A percentile compares a stretch with the other conserved stretches of the same genome.
Evolutionary conservation across 768 basidiomycete genomes (phyloP).

Genomic region (Antrodiella citrinella): DNA sequence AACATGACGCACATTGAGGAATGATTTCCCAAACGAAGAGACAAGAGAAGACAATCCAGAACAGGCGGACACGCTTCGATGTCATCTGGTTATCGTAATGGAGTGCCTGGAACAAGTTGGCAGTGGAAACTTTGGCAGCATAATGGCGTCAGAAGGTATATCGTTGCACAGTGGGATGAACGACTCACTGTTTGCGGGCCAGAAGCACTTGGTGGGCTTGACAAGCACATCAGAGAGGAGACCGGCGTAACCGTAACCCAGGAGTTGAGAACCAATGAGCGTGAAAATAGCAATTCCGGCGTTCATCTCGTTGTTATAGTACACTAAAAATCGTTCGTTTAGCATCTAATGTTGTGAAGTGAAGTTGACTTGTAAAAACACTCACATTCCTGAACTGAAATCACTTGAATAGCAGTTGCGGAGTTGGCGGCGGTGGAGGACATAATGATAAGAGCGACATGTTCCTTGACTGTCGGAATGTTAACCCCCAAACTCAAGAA

Average conservation of each 20-base stretch:
- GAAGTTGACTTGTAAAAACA: no score
- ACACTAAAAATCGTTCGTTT: no score
- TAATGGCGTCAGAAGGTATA: neutral
- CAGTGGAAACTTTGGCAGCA: conserved; percentile 15
- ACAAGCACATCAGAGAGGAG: conserved; percentile 38
- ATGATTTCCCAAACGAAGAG: conserved; percentile 30
- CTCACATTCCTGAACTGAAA: conserved; percentile 25
- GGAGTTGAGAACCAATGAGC: conserved; percentile 25
- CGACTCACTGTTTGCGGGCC: conserved; percentile 21
- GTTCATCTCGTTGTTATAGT: conserved; percentile 32
- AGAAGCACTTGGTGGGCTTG: conserved; percentile 36
- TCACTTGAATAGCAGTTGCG: conserved; percentile 25
- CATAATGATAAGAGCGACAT: conserved; percentile 29
- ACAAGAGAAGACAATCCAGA: conserved; percentile 30
- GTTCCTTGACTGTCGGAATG: conserved; percentile 24
- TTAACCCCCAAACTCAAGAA: neutral
- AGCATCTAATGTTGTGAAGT: no score
- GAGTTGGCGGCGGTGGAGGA: conserved; percentile 24
- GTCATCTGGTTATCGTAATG: conserved; percentile 29
- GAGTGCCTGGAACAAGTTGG: conserved; percentile 27
- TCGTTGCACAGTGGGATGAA: neutral
- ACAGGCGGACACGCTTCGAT: conserved; percentile 30
- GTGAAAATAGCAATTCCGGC: conserved; percentile 28
- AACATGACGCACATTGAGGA: conserved; percentile 30
- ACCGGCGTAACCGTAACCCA: conserved; percentile 28